Conservation (phyloP, 2,329 filamentous ascomycete genomes). For the Fusarium transvaalense region DNA sequence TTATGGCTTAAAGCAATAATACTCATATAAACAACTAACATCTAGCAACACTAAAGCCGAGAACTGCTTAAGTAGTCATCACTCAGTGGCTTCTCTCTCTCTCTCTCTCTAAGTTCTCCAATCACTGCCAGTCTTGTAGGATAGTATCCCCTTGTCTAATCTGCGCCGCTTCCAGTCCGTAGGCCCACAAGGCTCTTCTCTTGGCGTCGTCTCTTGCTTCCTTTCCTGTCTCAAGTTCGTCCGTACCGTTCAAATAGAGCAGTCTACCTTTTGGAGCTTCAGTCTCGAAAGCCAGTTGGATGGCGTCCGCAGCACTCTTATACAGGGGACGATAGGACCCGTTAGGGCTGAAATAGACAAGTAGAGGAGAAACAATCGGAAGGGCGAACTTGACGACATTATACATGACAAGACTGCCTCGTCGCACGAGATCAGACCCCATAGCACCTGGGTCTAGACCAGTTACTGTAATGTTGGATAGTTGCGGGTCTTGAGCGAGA, state of each 20-base stretch:
- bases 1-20: neutral
- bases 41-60: neutral
- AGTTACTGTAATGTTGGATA: constrained; percentile 53
- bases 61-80: neutral
- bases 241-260: constrained; percentile 54
- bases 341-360: constrained; percentile 49
- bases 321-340: constrained; percentile 47
- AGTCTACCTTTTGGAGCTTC: constrained; percentile 46
- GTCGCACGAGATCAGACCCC: constrained; percentile 50
- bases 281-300: constrained; percentile 51
- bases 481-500: constrained; percentile 51
- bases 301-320: constrained; percentile 53
- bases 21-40: neutral
- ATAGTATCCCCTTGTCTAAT: constrained; percentile 47
- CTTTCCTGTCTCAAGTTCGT: constrained; percentile 45
- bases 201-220: constrained; percentile 51
- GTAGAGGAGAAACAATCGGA: constrained; percentile 41
- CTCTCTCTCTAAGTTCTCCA: neutral
- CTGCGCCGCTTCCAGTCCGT: constrained; percentile 45
- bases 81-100: no score
- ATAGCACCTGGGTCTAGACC: constrained; percentile 57
- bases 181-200: constrained; percentile 51
- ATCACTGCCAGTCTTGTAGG: constrained; percentile 48
- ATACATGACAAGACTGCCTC: constrained; percentile 45
- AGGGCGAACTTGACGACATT: constrained; percentile 44